These are phyloP conservation scores for Neofusicoccum laricinum DNA, from an alignment of 2,329 filamentous ascomycete genomes.

Conservation along the genomic window DNA sequence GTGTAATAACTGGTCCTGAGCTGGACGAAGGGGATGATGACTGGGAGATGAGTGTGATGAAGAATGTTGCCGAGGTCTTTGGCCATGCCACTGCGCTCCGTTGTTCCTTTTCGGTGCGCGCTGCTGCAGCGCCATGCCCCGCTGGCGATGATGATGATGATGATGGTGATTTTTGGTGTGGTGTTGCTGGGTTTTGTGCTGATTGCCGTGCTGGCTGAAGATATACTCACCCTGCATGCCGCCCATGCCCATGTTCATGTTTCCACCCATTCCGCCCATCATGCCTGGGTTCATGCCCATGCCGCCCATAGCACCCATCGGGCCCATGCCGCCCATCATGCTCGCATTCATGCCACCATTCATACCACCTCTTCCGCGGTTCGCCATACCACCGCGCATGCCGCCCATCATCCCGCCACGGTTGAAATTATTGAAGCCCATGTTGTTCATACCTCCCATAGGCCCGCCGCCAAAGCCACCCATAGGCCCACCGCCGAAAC, in stretches of 20 bases:
- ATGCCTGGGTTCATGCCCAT: conserved; percentile 46
- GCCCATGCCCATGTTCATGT: conserved; percentile 51
- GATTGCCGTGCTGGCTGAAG: not conserved
- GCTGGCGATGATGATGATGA: not conserved
- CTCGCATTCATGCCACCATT: conserved; percentile 29
- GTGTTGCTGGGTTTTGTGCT: not conserved
- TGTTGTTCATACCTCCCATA: conserved; percentile 28
- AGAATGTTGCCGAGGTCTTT: conserved; percentile 3
- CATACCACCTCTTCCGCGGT: conserved; percentile 36
- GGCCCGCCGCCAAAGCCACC: conserved; percentile 20
- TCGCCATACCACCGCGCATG: conserved; percentile 45
- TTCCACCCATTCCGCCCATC: conserved; percentile 23
- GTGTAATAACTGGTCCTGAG: not conserved
- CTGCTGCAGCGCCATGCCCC: not conserved
- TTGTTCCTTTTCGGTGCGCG: not conserved
- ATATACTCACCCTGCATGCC: conserved; percentile 32
- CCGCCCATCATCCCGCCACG: conserved; percentile 41
- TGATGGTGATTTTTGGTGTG: too few relatives aligned
- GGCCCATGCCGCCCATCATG: conserved; percentile 36
- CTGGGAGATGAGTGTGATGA: not conserved
- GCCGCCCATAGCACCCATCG: conserved; percentile 41
- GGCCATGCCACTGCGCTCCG: not conserved
- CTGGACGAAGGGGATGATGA: not conserved
- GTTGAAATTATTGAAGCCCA: conserved; percentile 34
- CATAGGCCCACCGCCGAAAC: conserved; percentile 42